phyloP scores from a whole-genome alignment of 176 grass and related monocot genomes.

The Cymbopogon citratus region DNA sequence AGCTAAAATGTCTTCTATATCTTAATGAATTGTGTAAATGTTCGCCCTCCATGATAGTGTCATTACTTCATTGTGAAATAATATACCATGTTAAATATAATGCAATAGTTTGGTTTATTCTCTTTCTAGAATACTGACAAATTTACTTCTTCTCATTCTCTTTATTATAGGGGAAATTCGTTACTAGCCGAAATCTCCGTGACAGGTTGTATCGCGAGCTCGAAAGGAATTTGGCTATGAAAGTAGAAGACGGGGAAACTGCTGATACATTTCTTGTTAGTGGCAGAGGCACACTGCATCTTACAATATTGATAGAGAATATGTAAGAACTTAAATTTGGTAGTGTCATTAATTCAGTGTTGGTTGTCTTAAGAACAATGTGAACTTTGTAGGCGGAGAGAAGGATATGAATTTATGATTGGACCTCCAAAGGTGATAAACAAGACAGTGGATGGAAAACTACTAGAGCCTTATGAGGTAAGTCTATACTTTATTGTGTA shows the following conservation, averaged over 20 bases:
- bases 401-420: constrained; percentile 99
- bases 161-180: constrained; percentile 85
- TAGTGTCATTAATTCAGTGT: not conserved
- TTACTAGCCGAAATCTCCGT: constrained; percentile 91
- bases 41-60: not conserved
- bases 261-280: constrained; percentile 98
- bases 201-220: constrained; percentile 85
- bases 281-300: constrained; percentile 91
- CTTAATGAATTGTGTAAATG: not conserved
- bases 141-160: not conserved
- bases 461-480: constrained; percentile 92
- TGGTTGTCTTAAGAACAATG: constrained; percentile 13
- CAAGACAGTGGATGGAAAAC: constrained; percentile 70
- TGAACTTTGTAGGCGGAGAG: constrained; percentile 73
- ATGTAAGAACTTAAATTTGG: constrained; percentile 54
- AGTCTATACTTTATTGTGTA: constrained; percentile 1
- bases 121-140: constrained; percentile 13
- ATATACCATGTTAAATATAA: not conserved
- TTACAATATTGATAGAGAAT: constrained; percentile 97
- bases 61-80: not conserved
- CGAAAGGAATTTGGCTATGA: constrained; percentile 96
- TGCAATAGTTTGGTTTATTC: not conserved
- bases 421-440: constrained; percentile 98
- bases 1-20: not conserved
- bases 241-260: constrained; percentile 92